Conservation (phyloP, 306 rosid genomes). For the Benincasa hispida region DNA sequence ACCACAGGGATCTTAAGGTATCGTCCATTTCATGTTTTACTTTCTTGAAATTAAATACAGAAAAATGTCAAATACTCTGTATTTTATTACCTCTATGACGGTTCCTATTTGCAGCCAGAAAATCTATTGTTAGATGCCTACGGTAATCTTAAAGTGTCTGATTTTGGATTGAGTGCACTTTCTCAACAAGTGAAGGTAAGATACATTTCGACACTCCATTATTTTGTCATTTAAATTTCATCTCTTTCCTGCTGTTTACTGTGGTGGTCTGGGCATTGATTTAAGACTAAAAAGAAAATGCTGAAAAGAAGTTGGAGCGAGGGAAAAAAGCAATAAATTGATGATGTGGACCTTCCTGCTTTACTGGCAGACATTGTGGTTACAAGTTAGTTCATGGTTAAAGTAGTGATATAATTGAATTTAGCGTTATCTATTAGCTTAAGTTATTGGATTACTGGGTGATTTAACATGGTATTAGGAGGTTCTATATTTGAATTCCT, state of each 20-base stretch:
- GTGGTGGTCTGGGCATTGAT: neutral
- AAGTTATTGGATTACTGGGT: too few species aligned
- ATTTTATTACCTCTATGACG: neutral
- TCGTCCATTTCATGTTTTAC: neutral
- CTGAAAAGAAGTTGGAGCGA: too few species aligned
- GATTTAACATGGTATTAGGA: too few species aligned
- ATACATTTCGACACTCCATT: neutral
- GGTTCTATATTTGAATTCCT: too few species aligned
- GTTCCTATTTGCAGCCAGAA: constrained; percentile 67
- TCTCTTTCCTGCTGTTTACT: constrained; percentile 3
- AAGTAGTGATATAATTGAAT: too few species aligned
- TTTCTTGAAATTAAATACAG: neutral
- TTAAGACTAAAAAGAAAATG: too few species aligned
- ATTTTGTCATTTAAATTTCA: neutral
- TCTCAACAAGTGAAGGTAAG: constrained; percentile 91
- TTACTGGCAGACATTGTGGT: too few species aligned
- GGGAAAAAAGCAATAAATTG: too few species aligned
- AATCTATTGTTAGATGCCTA: constrained; percentile 69
- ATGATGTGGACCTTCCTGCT: too few species aligned
- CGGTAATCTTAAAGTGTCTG: constrained; percentile 92
- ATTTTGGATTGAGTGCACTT: constrained; percentile 92
- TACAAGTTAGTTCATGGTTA: too few species aligned
- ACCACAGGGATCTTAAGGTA: constrained; percentile 92
- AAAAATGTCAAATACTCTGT: neutral
- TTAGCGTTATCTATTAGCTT: too few species aligned